Evolutionary conservation across 306 rosid species (phyloP).

Genomic region (Lathyrus tuberosus): DNA sequence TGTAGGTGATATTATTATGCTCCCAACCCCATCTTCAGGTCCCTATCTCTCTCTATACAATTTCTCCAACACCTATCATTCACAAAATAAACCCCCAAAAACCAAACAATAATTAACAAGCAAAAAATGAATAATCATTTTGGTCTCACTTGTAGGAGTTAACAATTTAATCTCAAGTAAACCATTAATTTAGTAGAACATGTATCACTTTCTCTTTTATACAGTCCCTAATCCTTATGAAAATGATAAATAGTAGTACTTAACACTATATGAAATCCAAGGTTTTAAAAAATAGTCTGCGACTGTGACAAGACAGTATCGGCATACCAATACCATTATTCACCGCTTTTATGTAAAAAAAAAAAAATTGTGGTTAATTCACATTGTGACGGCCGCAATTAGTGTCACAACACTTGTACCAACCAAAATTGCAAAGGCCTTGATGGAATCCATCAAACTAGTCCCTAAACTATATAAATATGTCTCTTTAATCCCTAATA

Average conservation of each 20-base stretch:
- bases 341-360: no score
- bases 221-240: background rate
- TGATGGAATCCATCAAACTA: background rate
- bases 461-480: background rate
- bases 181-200: background rate
- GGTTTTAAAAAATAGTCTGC: no score
- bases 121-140: background rate
- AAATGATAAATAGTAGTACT: background rate
- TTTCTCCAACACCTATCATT: conserved; percentile 78
- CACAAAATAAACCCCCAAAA: conserved; percentile 31
- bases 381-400: no score
- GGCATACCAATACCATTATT: no score
- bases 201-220: background rate
- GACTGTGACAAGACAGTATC: no score
- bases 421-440: no score
- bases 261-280: no score
- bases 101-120: background rate
- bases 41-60: conserved; percentile 79
- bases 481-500: background rate
- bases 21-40: conserved; percentile 82
- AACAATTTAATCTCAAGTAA: background rate
- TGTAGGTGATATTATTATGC: conserved; percentile 86
- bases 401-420: no score
- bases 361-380: no score
- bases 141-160: background rate